Conservation (phyloP, 1,284 basidiomycete species). For the Golubevia pallescens region DNA sequence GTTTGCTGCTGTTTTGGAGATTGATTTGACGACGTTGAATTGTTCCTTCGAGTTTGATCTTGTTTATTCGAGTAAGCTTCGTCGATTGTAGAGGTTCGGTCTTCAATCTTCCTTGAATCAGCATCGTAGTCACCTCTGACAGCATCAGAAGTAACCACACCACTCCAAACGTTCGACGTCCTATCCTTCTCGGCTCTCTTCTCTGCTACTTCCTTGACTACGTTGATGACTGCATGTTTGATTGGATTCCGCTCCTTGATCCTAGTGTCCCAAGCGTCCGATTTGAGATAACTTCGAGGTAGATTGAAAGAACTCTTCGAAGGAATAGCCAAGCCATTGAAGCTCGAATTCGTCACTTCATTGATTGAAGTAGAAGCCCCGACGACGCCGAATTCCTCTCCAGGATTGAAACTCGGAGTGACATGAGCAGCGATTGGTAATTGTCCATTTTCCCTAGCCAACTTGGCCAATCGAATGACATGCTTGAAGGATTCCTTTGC, state of each 20-base stretch:
- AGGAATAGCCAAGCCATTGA: neutral
- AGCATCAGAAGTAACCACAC: neutral
- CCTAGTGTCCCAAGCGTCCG: conserved; percentile 44
- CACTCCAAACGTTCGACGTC: neutral
- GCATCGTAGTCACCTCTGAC: neutral
- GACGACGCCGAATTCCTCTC: conserved; percentile 5
- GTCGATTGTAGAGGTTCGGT: neutral
- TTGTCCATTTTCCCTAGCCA: conserved; percentile 11
- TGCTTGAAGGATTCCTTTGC: neutral
- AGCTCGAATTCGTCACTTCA: neutral
- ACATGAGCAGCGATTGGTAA: conserved; percentile 30
- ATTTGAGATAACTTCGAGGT: conserved; percentile 14
- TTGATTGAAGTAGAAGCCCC: neutral
- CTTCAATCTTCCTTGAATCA: neutral
- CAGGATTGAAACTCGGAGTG: conserved; percentile 19
- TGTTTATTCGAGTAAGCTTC: neutral
- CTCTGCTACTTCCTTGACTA: conserved; percentile 27
- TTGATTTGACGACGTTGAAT: neutral
- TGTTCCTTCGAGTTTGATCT: neutral
- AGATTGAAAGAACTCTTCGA: neutral
- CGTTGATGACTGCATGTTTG: conserved; percentile 48
- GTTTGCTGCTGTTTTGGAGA: neutral
- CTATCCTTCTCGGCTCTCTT: conserved; percentile 3
- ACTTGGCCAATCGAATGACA: conserved; percentile 22
- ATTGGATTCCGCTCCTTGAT: conserved; percentile 36